These are phyloP conservation scores for Lophiostoma macrostomum DNA, from an alignment of 495 filamentous ascomycete genomes.

Conservation along the genomic window DNA sequence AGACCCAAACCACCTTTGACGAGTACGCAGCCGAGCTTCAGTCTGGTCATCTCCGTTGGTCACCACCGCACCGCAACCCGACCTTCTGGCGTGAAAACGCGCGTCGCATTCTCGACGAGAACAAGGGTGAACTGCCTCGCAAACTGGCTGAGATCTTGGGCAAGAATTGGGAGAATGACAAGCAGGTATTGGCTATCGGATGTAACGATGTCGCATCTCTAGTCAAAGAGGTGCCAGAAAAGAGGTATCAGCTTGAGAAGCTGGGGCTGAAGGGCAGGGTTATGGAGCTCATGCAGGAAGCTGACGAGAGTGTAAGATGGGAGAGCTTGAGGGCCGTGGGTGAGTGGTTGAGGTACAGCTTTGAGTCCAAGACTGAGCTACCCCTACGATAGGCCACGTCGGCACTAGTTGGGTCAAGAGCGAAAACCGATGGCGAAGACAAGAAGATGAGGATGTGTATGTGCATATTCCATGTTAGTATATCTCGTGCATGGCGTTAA, in stretches of 20 bases:
- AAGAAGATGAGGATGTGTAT: background rate
- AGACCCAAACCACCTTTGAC: constrained; percentile 95
- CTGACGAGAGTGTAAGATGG: constrained; percentile 88
- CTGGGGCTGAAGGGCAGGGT: constrained; percentile 85
- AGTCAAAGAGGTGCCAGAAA: constrained; percentile 88
- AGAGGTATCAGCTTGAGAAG: constrained; percentile 76
- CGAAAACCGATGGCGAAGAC: background rate
- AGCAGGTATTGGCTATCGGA: constrained; percentile 91
- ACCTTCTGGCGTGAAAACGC: constrained; percentile 96
- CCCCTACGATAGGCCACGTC: constrained; percentile 5
- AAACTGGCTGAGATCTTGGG: constrained; percentile 83
- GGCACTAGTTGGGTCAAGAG: background rate
- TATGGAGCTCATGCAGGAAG: constrained; percentile 93
- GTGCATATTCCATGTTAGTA: constrained; percentile 7
- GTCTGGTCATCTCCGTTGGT: constrained; percentile 89
- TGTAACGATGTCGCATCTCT: constrained; percentile 90
- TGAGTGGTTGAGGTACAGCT: constrained; percentile 79
- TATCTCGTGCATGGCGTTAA: constrained; percentile 1
- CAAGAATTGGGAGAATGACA: constrained; percentile 86
- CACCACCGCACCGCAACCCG: constrained; percentile 84
- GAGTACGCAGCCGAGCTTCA: constrained; percentile 89
- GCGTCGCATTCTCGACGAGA: constrained; percentile 81
- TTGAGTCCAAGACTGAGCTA: constrained; percentile 24
- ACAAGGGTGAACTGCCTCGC: constrained; percentile 72
- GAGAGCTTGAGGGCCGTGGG: constrained; percentile 91